These are phyloP conservation scores for Hura crepitans DNA, from an alignment of 441 rosid species.

Conservation along the genomic window DNA sequence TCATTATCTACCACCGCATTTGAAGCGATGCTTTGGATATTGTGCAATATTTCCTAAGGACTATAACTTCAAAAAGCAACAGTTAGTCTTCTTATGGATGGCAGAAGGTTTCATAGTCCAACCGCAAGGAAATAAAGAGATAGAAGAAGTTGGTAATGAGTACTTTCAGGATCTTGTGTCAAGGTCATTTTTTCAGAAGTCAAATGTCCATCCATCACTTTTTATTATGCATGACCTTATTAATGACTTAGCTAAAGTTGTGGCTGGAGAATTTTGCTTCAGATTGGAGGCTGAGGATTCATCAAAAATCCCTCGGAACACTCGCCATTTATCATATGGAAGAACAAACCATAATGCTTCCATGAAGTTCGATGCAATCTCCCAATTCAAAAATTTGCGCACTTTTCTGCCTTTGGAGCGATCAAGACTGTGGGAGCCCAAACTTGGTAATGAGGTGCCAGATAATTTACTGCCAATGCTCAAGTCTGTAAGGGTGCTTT, in stretches of 20 bases:
- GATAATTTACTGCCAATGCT: slow-evolving; percentile 19
- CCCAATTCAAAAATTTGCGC: slow-evolving; percentile 21
- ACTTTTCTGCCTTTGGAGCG: slow-evolving; percentile 27
- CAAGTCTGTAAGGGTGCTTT: slow-evolving; percentile 26
- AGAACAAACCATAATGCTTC: slow-evolving; percentile 19
- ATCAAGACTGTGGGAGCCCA: too few species aligned
- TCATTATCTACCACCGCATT: slow-evolving; percentile 17
- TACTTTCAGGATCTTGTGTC: slow-evolving; percentile 31
- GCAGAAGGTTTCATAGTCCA: slow-evolving; percentile 28
- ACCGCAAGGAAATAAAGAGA: slow-evolving; percentile 14
- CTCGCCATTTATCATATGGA: slow-evolving; percentile 30
- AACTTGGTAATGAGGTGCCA: slow-evolving; percentile 20
- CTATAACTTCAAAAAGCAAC: slow-evolving; percentile 9
- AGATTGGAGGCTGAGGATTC: slow-evolving; percentile 19
- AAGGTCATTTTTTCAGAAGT: slow-evolving; percentile 32
- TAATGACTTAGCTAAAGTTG: slow-evolving; percentile 18
- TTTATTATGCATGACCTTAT: slow-evolving; percentile 31
- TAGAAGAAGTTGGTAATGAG: slow-evolving; percentile 24
- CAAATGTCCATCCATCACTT: not conserved
- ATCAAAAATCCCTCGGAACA: slow-evolving; percentile 16
- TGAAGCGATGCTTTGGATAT: slow-evolving; percentile 21
- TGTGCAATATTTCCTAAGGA: slow-evolving; percentile 26
- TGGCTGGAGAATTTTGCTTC: slow-evolving; percentile 28
- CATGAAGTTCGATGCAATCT: slow-evolving; percentile 25
- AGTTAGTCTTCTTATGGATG: slow-evolving; percentile 19